phyloP scores from a whole-genome alignment of 805 yeast genomes.

The Kuraishia capsulata region DNA sequence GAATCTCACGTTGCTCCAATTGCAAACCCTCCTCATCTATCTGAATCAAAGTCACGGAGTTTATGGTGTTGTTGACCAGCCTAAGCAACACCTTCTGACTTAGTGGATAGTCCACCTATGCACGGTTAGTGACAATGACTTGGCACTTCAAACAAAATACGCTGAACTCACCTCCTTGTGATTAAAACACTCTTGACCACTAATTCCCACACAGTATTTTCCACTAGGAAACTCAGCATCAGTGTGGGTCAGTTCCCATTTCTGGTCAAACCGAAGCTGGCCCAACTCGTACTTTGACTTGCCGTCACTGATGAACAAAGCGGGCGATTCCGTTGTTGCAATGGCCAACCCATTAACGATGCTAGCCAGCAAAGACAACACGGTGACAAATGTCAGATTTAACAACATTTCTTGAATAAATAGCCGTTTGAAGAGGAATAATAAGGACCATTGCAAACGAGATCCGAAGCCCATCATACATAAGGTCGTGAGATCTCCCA shows the following conservation, averaged over 20 bases:
- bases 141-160: too few species aligned
- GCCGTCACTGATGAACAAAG: not conserved
- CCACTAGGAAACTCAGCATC: not conserved
- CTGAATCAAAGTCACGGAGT: not conserved
- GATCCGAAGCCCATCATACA: too few species aligned
- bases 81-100: not conserved
- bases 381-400: too few species aligned
- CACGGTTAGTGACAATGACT: too few species aligned
- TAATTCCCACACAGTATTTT: not conserved
- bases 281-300: not conserved
- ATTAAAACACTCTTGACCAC: not conserved
- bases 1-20: not conserved
- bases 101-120: not conserved
- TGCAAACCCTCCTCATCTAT: not conserved
- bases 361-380: too few species aligned
- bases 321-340: not conserved
- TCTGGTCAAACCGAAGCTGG: not conserved
- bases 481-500: too few species aligned
- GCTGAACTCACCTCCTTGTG: not conserved
- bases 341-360: not conserved
- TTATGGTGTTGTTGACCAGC: not conserved
- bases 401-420: too few species aligned
- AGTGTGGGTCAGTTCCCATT: not conserved
- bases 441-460: too few species aligned
- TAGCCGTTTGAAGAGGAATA: too few species aligned